Evolutionary conservation across 768 basidiomycete species (phyloP).

Genomic region (Tricholoma furcatifolium): DNA sequence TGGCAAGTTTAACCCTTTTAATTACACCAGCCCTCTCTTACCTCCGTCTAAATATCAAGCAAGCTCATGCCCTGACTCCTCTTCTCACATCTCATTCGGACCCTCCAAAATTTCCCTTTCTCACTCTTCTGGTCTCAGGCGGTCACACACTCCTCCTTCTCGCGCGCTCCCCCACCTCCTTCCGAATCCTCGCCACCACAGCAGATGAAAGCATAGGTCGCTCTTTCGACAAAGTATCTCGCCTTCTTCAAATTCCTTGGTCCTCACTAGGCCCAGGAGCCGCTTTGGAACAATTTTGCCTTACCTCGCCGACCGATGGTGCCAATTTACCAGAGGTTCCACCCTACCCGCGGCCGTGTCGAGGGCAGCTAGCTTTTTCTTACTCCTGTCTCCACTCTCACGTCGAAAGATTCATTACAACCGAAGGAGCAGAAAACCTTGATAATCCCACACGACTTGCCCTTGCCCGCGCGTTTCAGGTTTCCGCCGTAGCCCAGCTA

Average conservation of each 20-base stretch:
- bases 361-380: constrained; percentile 65
- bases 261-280: constrained; percentile 67
- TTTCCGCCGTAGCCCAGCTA: constrained; percentile 67
- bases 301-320: constrained; percentile 28
- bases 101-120: constrained; percentile 74
- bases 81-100: constrained; percentile 57
- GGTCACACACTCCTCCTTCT: constrained; percentile 91
- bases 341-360: constrained; percentile 48
- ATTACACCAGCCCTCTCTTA: background rate
- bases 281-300: constrained; percentile 73
- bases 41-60: constrained; percentile 42
- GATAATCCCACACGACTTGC: constrained; percentile 38
- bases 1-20: constrained; percentile 55
- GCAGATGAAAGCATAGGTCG: constrained; percentile 76
- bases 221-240: constrained; percentile 81
- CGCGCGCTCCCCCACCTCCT: constrained; percentile 54
- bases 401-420: constrained; percentile 56
- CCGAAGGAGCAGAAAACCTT: constrained; percentile 40
- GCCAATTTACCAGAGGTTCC: constrained; percentile 29
- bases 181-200: constrained; percentile 72
- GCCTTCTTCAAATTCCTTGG: constrained; percentile 67
- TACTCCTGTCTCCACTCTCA: constrained; percentile 76
- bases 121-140: constrained; percentile 88
- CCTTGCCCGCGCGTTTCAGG: constrained; percentile 73
- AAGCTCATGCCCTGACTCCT: constrained; percentile 89